These are phyloP conservation scores for Blastobotrys persicus DNA, from an alignment of 1,139 yeast species.

Conservation along the genomic window DNA sequence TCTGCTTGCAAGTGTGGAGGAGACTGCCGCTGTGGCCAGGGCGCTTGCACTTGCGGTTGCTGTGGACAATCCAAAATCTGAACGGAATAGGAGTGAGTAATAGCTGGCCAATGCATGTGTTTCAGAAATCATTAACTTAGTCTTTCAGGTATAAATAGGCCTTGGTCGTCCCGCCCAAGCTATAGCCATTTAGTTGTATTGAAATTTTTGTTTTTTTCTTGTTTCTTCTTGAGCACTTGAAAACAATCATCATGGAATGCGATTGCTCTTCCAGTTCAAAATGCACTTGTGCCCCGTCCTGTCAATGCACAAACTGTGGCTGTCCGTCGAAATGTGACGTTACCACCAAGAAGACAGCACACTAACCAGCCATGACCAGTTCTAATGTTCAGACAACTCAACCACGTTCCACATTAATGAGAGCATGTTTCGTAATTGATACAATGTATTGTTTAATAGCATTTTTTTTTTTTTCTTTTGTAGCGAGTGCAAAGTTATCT, in stretches of 20 bases:
- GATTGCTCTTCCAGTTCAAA: conserved; percentile 1
- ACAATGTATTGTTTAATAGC: no score
- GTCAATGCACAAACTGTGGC: conserved; percentile 1
- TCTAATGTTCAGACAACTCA: no score
- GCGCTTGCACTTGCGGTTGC: conserved; percentile 1
- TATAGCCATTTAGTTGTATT: neutral
- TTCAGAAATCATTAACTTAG: neutral
- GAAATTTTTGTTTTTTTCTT: neutral
- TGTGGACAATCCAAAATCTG: neutral
- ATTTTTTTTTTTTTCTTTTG: no score
- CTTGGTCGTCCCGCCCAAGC: neutral
- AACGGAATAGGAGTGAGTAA: neutral
- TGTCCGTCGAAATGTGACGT: conserved; percentile 3
- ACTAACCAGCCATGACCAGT: no score
- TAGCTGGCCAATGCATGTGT: neutral
- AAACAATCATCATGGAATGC: neutral
- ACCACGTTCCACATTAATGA: no score
- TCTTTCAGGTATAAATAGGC: neutral
- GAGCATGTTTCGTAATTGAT: no score
- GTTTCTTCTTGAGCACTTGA: neutral
- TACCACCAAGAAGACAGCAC: no score
- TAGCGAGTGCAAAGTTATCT: no score
- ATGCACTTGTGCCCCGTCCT: neutral
- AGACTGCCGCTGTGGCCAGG: neutral
- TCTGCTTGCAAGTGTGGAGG: neutral